Percentiles rank a stretch among this genome's conserved stretches.
These are phyloP conservation scores for Gossypium aridum DNA, from an alignment of 441 rosid genomes.

Conservation along the genomic window DNA sequence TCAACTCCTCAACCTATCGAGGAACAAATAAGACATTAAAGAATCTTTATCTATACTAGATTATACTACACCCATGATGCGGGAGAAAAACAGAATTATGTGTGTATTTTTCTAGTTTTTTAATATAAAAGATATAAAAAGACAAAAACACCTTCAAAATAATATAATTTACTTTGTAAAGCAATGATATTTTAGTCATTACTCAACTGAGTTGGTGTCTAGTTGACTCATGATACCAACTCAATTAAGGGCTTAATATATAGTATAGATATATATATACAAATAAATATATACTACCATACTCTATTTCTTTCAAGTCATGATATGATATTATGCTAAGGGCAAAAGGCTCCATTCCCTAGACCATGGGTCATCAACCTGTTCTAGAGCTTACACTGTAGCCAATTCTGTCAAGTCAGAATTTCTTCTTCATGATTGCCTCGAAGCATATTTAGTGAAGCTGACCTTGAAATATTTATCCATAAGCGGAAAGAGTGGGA, in stretches of 20 bases:
- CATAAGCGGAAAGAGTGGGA: slow-evolving; percentile 84
- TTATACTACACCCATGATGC: too few species aligned
- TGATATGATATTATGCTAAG: slow-evolving; percentile 34
- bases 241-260: too few species aligned
- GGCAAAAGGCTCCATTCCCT: slow-evolving; percentile 45
- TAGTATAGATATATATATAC: not conserved
- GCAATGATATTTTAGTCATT: too few species aligned
- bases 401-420: slow-evolving; percentile 76
- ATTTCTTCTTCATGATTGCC: slow-evolving; percentile 72
- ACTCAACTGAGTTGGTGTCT: too few species aligned
- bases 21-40: slow-evolving; percentile 27
- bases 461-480: slow-evolving; percentile 99
- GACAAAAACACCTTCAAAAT: too few species aligned
- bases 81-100: too few species aligned
- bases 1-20: slow-evolving; percentile 85
- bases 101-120: too few species aligned
- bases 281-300: not conserved
- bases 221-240: too few species aligned
- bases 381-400: slow-evolving; percentile 69
- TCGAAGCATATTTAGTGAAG: slow-evolving; percentile 64
- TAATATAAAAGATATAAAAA: too few species aligned
- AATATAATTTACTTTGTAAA: too few species aligned
- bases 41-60: slow-evolving; percentile 13
- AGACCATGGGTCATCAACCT: slow-evolving; percentile 52
- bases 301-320: slow-evolving; percentile 23